A percentile compares a stretch with the other conserved stretches of the same genome.
These are phyloP conservation scores for Globisporangium ultimum DNA, from an alignment of 352 stramenopile genomes.

Conservation along the genomic window DNA sequence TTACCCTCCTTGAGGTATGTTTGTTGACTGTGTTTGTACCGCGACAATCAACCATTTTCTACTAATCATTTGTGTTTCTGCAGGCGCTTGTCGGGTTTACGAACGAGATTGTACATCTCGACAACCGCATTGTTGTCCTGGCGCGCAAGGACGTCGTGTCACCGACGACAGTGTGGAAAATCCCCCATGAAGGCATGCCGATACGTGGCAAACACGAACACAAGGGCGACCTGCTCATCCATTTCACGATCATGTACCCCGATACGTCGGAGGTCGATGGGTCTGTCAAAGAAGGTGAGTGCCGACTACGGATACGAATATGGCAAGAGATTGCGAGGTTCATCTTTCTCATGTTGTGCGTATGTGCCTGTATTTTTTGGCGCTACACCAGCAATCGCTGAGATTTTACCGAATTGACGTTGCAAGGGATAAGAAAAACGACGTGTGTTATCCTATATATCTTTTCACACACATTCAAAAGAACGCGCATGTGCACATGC, in stretches of 20 bases:
- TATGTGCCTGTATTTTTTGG: background rate
- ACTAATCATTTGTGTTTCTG: background rate
- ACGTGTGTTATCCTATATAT: background rate
- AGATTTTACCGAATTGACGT: slow-evolving; percentile 9
- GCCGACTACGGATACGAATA: no score
- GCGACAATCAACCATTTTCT: no score
- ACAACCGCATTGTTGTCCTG: slow-evolving; percentile 82
- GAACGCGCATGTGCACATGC: background rate
- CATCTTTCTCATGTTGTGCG: no score
- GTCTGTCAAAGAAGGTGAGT: slow-evolving; percentile 8
- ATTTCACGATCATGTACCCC: slow-evolving; percentile 92
- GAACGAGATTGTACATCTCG: slow-evolving; percentile 85
- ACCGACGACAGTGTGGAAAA: slow-evolving; percentile 74
- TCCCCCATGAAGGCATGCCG: slow-evolving; percentile 91
- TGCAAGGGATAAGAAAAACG: background rate
- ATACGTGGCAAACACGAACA: slow-evolving; percentile 56
- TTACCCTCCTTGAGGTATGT: slow-evolving; percentile 84
- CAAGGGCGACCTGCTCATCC: slow-evolving; percentile 86
- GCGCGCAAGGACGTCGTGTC: slow-evolving; percentile 75
- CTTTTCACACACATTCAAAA: background rate
- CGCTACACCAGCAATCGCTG: slow-evolving; percentile 1
- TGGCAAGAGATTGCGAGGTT: no score
- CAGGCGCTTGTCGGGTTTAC: slow-evolving; percentile 88
- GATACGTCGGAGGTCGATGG: slow-evolving; percentile 31
- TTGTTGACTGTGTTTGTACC: slow-evolving; percentile 2